Percentiles rank a stretch among this genome's conserved stretches.
Conservation (phyloP, 495 filamentous ascomycete genomes). For the Lasiosphaeriaceae sp. region DNA sequence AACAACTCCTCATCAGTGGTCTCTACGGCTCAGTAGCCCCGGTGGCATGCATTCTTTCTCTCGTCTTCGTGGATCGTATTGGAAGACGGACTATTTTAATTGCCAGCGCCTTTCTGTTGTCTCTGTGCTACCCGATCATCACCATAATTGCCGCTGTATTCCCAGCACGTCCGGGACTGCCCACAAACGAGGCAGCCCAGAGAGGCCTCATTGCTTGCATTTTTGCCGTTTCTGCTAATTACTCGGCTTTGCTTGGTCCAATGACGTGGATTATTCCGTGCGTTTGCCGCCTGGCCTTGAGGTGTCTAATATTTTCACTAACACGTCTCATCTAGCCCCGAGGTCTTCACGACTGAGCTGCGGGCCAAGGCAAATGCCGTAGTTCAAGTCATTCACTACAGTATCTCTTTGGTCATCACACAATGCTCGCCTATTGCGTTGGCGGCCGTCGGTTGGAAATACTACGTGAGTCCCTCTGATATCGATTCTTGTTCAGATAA, state of each 20-base stretch:
- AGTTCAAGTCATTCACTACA: conserved; percentile 52
- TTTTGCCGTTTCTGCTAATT: conserved; percentile 55
- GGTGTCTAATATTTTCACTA: background rate
- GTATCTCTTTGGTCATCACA: conserved; percentile 50
- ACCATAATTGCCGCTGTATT: conserved; percentile 48
- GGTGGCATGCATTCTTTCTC: conserved; percentile 47
- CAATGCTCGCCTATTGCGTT: conserved; percentile 55
- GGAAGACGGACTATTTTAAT: conserved; percentile 51
- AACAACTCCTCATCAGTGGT: conserved; percentile 50
- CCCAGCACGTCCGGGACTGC: conserved; percentile 32
- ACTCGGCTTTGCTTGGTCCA: conserved; percentile 50
- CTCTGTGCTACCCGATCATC: conserved; percentile 43
- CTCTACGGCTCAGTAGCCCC: conserved; percentile 50
- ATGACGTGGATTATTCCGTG: conserved; percentile 54
- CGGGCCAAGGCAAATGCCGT: conserved; percentile 51
- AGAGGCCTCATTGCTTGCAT: conserved; percentile 54
- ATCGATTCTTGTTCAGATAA: too few species aligned
- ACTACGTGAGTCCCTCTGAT: conserved; percentile 31
- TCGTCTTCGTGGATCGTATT: conserved; percentile 50
- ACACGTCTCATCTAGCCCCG: conserved; percentile 29
- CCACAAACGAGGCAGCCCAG: conserved; percentile 36
- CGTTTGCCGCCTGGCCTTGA: background rate
- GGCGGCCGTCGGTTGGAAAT: conserved; percentile 43
- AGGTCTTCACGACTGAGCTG: conserved; percentile 55
- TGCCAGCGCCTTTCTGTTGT: conserved; percentile 43